Percentiles rank a stretch among this genome's conserved stretches.
phyloP scores from a whole-genome alignment of 805 yeast genomes.

The Myxozyma neotropica region DNA sequence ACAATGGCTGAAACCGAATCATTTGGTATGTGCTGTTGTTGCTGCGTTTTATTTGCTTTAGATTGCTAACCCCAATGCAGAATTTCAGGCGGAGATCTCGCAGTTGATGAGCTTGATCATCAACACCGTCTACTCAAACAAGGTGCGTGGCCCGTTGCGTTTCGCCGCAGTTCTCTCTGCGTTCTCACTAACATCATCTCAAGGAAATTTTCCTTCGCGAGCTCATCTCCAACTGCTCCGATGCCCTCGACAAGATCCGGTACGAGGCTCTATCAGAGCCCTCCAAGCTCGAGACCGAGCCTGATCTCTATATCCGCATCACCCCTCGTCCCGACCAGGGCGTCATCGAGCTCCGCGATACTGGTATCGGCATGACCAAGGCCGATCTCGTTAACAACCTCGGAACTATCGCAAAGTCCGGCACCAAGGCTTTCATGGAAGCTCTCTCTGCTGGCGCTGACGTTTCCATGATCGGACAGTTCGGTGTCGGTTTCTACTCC shows the following conservation, averaged over 20 bases:
- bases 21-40: constrained; percentile 21
- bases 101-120: constrained; percentile 99
- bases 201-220: constrained; percentile 96
- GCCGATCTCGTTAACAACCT: constrained; percentile 98
- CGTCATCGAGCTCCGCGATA: constrained; percentile 94
- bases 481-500: constrained; percentile 99
- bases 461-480: constrained; percentile 99
- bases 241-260: constrained; percentile 98
- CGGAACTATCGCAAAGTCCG: constrained; percentile 99
- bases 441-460: constrained; percentile 99
- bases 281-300: constrained; percentile 87
- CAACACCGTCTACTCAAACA: constrained; percentile 99
- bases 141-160: constrained; percentile 42
- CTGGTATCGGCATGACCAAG: constrained; percentile 99
- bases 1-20: constrained; percentile 30
- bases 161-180: background rate
- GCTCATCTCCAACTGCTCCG: constrained; percentile 97
- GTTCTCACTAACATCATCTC: background rate
- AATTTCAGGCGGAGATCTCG: constrained; percentile 99
- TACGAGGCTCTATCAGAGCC: constrained; percentile 95
- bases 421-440: constrained; percentile 99
- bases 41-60: background rate
- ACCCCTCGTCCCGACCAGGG: constrained; percentile 95
- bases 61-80: constrained; percentile 14
- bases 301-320: constrained; percentile 94